A percentile compares a stretch with the other conserved stretches of the same genome.
Conservation (phyloP, 352 stramenopile genomes). For the Phytophthora gonapodyides region DNA sequence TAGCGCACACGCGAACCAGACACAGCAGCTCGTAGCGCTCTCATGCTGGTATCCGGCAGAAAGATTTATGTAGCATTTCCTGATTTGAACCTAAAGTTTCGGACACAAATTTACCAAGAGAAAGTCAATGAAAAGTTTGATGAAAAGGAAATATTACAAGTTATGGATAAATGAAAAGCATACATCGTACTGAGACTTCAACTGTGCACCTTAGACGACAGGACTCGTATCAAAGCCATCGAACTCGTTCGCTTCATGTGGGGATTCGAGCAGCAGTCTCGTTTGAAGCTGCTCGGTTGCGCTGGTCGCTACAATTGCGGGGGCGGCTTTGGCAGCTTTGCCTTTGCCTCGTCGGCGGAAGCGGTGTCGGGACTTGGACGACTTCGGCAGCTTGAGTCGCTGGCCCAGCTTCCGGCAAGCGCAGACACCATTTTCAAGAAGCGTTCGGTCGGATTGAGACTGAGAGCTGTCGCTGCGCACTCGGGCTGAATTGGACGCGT, state of each 20-base stretch:
- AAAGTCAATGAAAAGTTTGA: too few relatives aligned
- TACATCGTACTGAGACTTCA: slow-evolving; percentile 7
- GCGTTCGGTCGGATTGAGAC: slow-evolving; percentile 47
- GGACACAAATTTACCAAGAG: too few relatives aligned
- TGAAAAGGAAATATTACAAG: too few relatives aligned
- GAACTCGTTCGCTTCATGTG: slow-evolving; percentile 44
- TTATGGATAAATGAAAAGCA: neutral
- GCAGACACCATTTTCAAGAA: slow-evolving; percentile 53
- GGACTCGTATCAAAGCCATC: slow-evolving; percentile 44
- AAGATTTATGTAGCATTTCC: too few relatives aligned
- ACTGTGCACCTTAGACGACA: slow-evolving; percentile 5
- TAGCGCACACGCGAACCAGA: slow-evolving; percentile 84
- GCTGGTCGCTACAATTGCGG: slow-evolving; percentile 18
- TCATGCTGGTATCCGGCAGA: slow-evolving; percentile 44
- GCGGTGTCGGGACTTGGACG: slow-evolving; percentile 34
- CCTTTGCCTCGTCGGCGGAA: slow-evolving; percentile 44
- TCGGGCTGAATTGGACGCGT: slow-evolving; percentile 36
- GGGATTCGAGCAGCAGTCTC: slow-evolving; percentile 50
- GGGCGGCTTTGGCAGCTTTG: slow-evolving; percentile 29
- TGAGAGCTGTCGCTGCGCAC: slow-evolving; percentile 32
- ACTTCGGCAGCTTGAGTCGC: slow-evolving; percentile 49
- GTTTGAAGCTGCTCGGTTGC: slow-evolving; percentile 42
- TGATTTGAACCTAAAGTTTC: too few relatives aligned
- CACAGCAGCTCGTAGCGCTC: slow-evolving; percentile 75
- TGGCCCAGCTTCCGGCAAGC: slow-evolving; percentile 64